Evolutionary conservation across 352 stramenopile genomes (phyloP).

Genomic region (Phytophthora hibernalis): DNA sequence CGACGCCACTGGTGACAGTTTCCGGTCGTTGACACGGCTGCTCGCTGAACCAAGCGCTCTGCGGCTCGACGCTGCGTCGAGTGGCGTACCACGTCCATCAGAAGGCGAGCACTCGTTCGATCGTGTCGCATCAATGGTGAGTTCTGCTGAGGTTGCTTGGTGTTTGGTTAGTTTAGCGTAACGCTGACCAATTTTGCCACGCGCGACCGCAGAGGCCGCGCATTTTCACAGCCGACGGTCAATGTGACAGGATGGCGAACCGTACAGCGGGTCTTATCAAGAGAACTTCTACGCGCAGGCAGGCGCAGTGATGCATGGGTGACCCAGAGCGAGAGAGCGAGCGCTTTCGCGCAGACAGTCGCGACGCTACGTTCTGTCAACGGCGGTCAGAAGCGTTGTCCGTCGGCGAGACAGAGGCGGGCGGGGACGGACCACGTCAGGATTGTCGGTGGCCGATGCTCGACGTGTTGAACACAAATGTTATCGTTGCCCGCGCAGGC

Average conservation of each 20-base stretch:
- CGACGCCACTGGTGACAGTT: neutral
- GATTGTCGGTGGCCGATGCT: constrained; percentile 5
- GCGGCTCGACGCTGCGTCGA: constrained; percentile 2
- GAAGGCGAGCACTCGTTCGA: constrained; percentile 23
- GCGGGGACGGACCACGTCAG: constrained; percentile 28
- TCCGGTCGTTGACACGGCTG: constrained; percentile 5
- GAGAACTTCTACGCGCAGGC: constrained; percentile 21
- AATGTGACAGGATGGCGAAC: constrained; percentile 25
- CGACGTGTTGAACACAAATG: constrained; percentile 31
- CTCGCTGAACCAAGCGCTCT: constrained; percentile 2
- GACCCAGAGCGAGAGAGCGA: constrained; percentile 24
- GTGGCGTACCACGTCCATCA: constrained; percentile 23
- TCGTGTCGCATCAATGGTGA: neutral
- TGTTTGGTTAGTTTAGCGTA: too few relatives aligned
- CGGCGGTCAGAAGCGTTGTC: constrained; percentile 40
- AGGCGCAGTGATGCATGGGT: constrained; percentile 20
- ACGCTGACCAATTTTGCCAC: too few relatives aligned
- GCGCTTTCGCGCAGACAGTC: constrained; percentile 20
- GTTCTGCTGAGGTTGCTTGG: neutral
- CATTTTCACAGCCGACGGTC: constrained; percentile 17
- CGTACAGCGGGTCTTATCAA: constrained; percentile 32
- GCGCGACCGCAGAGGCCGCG: neutral
- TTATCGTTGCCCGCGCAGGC: constrained; percentile 17
- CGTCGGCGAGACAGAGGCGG: constrained; percentile 26
- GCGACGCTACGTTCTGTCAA: constrained; percentile 42